These are phyloP conservation scores for Tuber brumale DNA, from an alignment of 495 filamentous ascomycete species.

Conservation along the genomic window DNA sequence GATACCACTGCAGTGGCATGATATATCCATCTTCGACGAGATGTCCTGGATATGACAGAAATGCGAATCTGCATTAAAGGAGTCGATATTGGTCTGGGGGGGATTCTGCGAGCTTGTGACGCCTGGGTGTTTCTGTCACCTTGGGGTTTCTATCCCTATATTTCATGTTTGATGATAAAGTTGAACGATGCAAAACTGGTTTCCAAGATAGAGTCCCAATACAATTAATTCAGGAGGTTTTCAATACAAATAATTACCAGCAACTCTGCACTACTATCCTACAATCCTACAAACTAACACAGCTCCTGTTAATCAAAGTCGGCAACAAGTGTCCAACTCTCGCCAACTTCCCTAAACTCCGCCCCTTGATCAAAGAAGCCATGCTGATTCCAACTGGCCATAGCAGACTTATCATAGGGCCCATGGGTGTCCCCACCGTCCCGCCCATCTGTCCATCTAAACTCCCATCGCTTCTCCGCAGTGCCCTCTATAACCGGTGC, in stretches of 20 bases:
- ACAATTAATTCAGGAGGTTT: background rate
- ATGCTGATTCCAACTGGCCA: conserved; percentile 80
- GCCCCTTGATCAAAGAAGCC: conserved; percentile 94
- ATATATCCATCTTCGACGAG: background rate
- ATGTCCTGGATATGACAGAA: background rate
- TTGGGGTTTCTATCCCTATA: background rate
- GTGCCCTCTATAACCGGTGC: conserved; percentile 18
- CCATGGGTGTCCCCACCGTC: conserved; percentile 75
- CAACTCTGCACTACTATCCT: background rate
- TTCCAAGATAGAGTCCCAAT: background rate
- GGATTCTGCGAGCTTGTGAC: background rate
- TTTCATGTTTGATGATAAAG: background rate
- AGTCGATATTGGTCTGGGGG: background rate
- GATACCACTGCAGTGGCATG: background rate
- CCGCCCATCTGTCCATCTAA: conserved; percentile 80
- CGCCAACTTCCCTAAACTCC: conserved; percentile 60
- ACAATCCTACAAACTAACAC: background rate
- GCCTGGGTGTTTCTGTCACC: background rate
- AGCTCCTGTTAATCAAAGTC: conserved; percentile 18
- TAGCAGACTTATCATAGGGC: conserved; percentile 73
- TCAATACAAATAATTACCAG: background rate
- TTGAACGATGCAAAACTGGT: background rate
- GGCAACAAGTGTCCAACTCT: conserved; percentile 34
- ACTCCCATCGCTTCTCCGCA: conserved; percentile 62
- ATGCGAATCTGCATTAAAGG: background rate